phyloP scores from a whole-genome alignment of 2,329 filamentous ascomycete genomes.

The Aspergillus fructus region DNA sequence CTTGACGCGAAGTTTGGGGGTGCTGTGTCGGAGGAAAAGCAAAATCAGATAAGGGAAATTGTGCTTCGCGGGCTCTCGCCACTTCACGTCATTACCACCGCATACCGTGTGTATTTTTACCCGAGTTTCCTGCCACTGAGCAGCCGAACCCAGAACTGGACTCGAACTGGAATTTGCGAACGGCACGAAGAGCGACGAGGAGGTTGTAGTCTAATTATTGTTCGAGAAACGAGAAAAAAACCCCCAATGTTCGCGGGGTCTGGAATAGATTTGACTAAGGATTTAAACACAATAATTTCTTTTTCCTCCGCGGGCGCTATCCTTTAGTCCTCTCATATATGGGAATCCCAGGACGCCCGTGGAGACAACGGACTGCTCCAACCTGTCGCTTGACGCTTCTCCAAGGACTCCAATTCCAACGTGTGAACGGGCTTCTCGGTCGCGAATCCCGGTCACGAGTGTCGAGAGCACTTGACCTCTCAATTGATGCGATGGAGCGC shows the following conservation, averaged over 20 bases:
- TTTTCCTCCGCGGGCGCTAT: conserved; percentile 2
- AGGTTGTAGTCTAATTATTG: no score
- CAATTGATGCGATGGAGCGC: not conserved
- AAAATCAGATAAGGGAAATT: conserved; percentile 17
- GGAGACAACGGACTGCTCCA: conserved; percentile 14
- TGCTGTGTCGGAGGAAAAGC: not conserved
- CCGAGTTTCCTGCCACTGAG: not conserved
- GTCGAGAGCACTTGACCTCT: not conserved
- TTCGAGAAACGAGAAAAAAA: not conserved
- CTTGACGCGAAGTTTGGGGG: not conserved
- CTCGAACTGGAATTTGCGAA: not conserved
- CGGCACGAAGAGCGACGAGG: not conserved
- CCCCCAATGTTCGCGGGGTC: not conserved
- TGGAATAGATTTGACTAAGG: not conserved
- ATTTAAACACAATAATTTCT: not conserved
- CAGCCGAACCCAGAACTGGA: not conserved
- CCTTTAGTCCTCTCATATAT: not conserved
- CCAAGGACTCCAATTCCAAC: conserved; percentile 4
- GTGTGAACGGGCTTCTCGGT: not conserved
- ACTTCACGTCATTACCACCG: conserved; percentile 15
- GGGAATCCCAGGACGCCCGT: not conserved
- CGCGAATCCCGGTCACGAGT: not conserved
- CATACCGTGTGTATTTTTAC: conserved; percentile 18
- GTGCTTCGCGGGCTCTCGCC: conserved; percentile 3
- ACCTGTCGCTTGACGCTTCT: conserved; percentile 11